These are phyloP conservation scores for Davidsoniella virescens DNA, from an alignment of 2,329 filamentous ascomycete species.

Conservation along the genomic window DNA sequence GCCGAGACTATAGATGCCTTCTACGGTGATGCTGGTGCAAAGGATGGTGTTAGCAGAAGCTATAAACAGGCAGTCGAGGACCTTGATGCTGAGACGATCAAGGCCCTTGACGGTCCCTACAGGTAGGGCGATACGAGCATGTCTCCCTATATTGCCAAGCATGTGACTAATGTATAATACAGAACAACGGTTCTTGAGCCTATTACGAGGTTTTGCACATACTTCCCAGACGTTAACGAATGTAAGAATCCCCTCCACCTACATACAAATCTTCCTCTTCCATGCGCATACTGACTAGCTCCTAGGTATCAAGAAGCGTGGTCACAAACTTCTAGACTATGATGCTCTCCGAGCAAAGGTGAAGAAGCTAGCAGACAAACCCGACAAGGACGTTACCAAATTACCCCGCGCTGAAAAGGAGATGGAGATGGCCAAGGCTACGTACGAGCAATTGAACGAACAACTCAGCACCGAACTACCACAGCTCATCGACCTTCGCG, in stretches of 20 bases:
- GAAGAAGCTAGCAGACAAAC: conserved; percentile 93
- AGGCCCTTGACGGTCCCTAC: conserved; percentile 92
- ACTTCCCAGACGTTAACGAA: conserved; percentile 98
- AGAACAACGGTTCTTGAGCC: conserved; percentile 88
- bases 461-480: conserved; percentile 86
- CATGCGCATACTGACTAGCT: conserved; percentile 7
- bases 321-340: conserved; percentile 97
- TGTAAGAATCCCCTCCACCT: conserved; percentile 34
- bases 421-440: conserved; percentile 78
- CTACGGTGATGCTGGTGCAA: conserved; percentile 89
- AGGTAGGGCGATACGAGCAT: conserved; percentile 30
- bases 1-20: conserved; percentile 98
- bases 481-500: conserved; percentile 88
- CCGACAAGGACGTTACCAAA: conserved; percentile 95
- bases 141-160: neutral
- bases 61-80: conserved; percentile 99
- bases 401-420: conserved; percentile 93
- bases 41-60: conserved; percentile 85
- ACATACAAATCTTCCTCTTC: neutral
- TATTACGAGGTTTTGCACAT: conserved; percentile 89
- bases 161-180: conserved; percentile 13
- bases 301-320: conserved; percentile 88
- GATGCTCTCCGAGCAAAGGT: conserved; percentile 90
- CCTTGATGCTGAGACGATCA: conserved; percentile 94
- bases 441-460: conserved; percentile 94